Evolutionary conservation across 1,139 yeast genomes (phyloP), one percentile per base, ranked within the genome.

Genomic region (Lodderomyces jiufengensis): DNA sequence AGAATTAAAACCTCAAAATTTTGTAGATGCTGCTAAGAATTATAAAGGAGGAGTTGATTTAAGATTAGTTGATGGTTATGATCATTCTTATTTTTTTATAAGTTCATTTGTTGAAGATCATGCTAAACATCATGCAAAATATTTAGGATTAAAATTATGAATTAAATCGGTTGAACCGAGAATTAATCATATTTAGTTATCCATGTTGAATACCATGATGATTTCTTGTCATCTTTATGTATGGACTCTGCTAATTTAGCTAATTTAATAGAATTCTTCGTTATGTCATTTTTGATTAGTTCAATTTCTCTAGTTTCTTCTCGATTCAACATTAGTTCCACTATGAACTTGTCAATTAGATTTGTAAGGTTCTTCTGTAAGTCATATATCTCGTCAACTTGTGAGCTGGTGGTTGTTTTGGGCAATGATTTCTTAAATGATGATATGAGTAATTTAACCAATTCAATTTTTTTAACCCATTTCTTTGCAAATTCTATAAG

Each of bases 31-130:
- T 1, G 75, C 84, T 2, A 59, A 71, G 47, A 58, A 61, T 9
- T 81, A 81, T 62, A 76, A 76, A 40, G 84, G 80, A 3, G 70
- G 76, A 37, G 70, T 90, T 42, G 67, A 75, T 31, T 59, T 86
- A 40, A 65, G 78, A 26, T 56, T 78, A 32, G 95, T 77, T 21
- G 90, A 84, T 3, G 96, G 92, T 2, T 90, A 81, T 54, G 97
- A 92, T 54, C 98, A 92, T 55, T 82, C 90, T 36, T 92, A 90
- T 64, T 92, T 76, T 59, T 92, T 88, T 58, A 74, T 92, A 43
- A 75, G 94, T 40, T 62, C 87, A 0, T 90, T 88, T 58, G 85
- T 84, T 16, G 84, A 77, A 42, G 87, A 81, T 32, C 97, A 92
- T 55, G 88, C 95, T 31, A 77, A 74, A 45, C 92, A 81, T 57